Base-by-base conservation (phyloP, 2,329 filamentous ascomycete species). In the Sporothrix pseudoabietina region DNA sequence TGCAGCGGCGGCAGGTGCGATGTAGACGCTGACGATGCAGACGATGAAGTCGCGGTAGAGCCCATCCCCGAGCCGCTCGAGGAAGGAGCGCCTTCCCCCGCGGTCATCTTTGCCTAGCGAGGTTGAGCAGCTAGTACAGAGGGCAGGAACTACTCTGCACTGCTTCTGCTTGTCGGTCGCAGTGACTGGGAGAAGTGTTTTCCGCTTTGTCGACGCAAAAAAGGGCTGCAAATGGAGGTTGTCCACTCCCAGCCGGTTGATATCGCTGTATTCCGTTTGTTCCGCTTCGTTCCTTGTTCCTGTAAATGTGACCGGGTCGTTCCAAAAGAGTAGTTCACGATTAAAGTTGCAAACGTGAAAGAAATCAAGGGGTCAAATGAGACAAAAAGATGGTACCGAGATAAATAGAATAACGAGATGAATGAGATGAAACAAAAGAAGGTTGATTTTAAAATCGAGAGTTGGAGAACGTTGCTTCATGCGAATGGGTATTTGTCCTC, bases 11-110 rank as follows among this genome's bases (percentile, higher is more conserved):
- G 35, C 30, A 44, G 41, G 63, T 16, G 32, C 66, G 49, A 35
- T n/a, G 3, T 41, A 47, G 44, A 16, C 14, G 57, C 26, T 1
- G 6, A 1, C 16, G 55, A 14, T 35, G 55, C 26, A 26, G 26
- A 7, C 3, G 7, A 57, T 5, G 54, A 12, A 9, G 54, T n/a
- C 22, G n/a, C 54, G 8, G 57, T 8, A 7, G 57, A 49, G 44
- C 44, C 19, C 44, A 49, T 30, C 44, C 26, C 65, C 44, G 41
- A 35, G 44, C 65, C 65, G 44, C 52, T 55, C 9, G 59, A 39
- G 19, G 19, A 54, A 70, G 68, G 68, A 70, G 68, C 68, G 41
- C 6, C 52, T 30, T n/a, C n/a, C 35, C 52, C 66, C 66, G 66
- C 66, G 26, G 47, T 54, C 66, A 69, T 69, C 30, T 22, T 52